Evolutionary conservation across 225 moss, liverwort and hornwort genomes (phyloP).

Genomic region (Bryum argenteum): DNA sequence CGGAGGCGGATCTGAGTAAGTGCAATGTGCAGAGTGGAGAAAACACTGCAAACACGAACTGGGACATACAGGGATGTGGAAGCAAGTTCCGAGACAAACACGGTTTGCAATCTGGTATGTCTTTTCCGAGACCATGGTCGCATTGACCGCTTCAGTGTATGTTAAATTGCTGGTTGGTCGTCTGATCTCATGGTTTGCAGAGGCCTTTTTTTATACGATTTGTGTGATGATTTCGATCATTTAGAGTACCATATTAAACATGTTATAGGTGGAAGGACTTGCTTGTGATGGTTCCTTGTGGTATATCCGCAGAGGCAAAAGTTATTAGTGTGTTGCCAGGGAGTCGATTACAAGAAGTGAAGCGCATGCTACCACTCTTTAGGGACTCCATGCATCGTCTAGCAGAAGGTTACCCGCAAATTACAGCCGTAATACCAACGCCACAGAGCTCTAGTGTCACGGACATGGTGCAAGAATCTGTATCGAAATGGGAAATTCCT

Average conservation of each 20-base stretch:
- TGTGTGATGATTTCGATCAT: constrained; percentile 19
- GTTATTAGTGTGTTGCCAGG: constrained; percentile 86
- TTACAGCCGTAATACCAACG: constrained; percentile 78
- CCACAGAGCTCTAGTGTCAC: constrained; percentile 58
- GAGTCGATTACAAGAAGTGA: constrained; percentile 95
- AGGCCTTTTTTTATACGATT: not conserved
- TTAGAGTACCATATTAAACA: not conserved
- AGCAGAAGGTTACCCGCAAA: constrained; percentile 50
- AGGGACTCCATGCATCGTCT: constrained; percentile 63
- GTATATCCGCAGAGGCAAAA: constrained; percentile 55
- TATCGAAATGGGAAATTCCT: constrained; percentile 73
- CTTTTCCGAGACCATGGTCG: constrained; percentile 5
- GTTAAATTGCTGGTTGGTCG: constrained; percentile 16
- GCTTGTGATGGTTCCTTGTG: constrained; percentile 20
- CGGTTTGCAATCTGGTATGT: constrained; percentile 57
- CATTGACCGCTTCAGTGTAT: constrained; percentile 8
- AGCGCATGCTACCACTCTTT: constrained; percentile 92
- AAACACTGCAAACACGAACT: constrained; percentile 22
- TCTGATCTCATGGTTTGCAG: constrained; percentile 3
- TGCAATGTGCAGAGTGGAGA: constrained; percentile 60
- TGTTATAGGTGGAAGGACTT: not conserved
- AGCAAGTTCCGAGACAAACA: constrained; percentile 62
- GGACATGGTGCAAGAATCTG: constrained; percentile 54
- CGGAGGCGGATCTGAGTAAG: constrained; percentile 27
- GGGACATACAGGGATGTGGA: constrained; percentile 62